Evolutionary conservation across 345 rosid genomes (phyloP).

Genomic region (Firmiana major): DNA sequence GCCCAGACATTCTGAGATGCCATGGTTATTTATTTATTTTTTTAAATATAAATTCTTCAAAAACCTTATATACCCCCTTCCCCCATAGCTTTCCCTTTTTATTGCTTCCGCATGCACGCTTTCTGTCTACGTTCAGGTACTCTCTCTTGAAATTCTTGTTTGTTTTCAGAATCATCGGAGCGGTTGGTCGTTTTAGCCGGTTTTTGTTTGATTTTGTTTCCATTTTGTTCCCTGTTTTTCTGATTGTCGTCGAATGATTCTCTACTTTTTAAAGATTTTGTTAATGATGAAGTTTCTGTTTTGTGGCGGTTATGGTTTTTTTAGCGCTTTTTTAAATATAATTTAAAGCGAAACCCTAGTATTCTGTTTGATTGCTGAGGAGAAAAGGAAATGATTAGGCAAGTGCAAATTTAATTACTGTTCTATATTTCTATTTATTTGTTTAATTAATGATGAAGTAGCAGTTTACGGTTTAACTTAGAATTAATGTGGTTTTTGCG

Average conservation of each 20-base stretch:
- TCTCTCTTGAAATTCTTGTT: not conserved
- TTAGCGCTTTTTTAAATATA: not conserved
- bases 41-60: too few species aligned
- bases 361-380: not conserved
- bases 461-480: not conserved
- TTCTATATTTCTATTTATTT: not conserved
- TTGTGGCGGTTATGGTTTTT: conserved; percentile 8
- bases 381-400: not conserved
- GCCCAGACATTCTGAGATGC: not conserved
- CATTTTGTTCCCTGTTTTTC: not conserved
- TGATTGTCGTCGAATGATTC: not conserved
- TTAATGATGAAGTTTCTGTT: not conserved
- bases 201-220: not conserved
- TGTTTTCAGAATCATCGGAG: not conserved
- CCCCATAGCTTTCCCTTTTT: not conserved
- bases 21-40: not conserved
- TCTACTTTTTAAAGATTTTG: not conserved
- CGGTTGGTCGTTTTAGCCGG: not conserved
- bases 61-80: not conserved
- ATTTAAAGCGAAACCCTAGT: not conserved
- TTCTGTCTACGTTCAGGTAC: not conserved
- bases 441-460: not conserved
- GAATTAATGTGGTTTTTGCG: conserved; percentile 4
- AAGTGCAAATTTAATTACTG: not conserved
- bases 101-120: conserved; percentile 2